These are phyloP conservation scores for Phytophthora sansomeana DNA, from an alignment of 352 stramenopile species.

Conservation along the genomic window DNA sequence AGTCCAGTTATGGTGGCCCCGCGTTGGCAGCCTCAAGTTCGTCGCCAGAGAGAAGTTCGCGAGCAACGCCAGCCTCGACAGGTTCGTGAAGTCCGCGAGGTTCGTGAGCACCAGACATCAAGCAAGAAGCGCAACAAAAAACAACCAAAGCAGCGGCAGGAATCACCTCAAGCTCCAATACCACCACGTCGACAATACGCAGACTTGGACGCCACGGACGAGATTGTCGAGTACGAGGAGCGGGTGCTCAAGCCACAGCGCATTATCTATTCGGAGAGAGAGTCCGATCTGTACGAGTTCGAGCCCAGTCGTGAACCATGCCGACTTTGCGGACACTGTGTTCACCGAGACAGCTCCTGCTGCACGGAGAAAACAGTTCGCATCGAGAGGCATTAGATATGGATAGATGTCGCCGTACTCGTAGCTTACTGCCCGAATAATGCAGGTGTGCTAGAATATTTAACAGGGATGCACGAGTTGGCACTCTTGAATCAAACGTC, in stretches of 20 bases:
- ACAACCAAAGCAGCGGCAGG: not conserved
- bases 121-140: constrained; percentile 18
- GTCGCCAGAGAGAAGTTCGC: constrained; percentile 17
- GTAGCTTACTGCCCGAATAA: not conserved
- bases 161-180: not conserved
- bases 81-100: constrained; percentile 2
- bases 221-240: constrained; percentile 30
- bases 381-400: constrained; percentile 9
- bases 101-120: constrained; percentile 15
- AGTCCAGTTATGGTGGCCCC: constrained; percentile 18
- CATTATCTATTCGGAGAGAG: constrained; percentile 19
- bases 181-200: constrained; percentile 11
- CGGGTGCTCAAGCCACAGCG: constrained; percentile 16
- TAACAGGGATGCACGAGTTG: not conserved
- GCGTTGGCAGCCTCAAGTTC: constrained; percentile 8
- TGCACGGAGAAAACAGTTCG: constrained; percentile 24
- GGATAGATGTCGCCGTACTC: not conserved
- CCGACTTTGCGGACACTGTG: constrained; percentile 21
- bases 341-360: constrained; percentile 19
- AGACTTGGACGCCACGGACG: constrained; percentile 15
- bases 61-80: constrained; percentile 14
- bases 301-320: constrained; percentile 17
- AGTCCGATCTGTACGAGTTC: constrained; percentile 26
- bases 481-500: not conserved
- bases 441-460: constrained; percentile 1